Percentiles rank a stretch among this genome's conserved stretches.
These are phyloP conservation scores for Adiantum capillusveneris DNA, from an alignment of 75 land plant genomes.

Conservation along the genomic window DNA sequence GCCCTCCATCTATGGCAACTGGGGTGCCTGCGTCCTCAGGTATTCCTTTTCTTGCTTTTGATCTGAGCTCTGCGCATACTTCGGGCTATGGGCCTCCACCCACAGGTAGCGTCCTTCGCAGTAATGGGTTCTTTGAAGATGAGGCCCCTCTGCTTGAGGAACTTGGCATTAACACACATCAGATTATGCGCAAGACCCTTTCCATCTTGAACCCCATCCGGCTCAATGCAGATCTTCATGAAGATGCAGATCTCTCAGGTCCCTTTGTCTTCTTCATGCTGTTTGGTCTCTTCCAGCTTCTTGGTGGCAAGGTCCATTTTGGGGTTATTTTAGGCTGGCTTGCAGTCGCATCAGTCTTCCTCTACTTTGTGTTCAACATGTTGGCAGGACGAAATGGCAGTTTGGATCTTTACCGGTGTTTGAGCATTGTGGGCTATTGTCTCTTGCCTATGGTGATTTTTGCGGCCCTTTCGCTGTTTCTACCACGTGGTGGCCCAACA, in stretches of 20 bases:
- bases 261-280: slow-evolving; percentile 67
- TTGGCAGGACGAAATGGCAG: slow-evolving; percentile 75
- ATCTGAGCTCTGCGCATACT: slow-evolving; percentile 41
- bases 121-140: slow-evolving; percentile 53
- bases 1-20: slow-evolving; percentile 44
- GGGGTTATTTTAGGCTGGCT: slow-evolving; percentile 93
- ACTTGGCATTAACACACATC: slow-evolving; percentile 80
- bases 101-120: background rate
- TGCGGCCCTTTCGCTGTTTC: slow-evolving; percentile 61
- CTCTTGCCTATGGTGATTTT: slow-evolving; percentile 83
- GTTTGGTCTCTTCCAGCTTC: slow-evolving; percentile 81
- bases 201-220: slow-evolving; percentile 68
- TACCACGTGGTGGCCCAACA: slow-evolving; percentile 54
- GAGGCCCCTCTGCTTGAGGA: slow-evolving; percentile 92
- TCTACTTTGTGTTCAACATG: slow-evolving; percentile 87
- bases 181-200: slow-evolving; percentile 62
- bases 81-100: slow-evolving; percentile 5
- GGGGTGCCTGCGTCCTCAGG: slow-evolving; percentile 14
- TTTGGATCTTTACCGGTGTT: slow-evolving; percentile 71
- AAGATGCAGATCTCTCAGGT: slow-evolving; percentile 89
- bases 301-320: slow-evolving; percentile 84
- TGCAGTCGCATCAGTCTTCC: slow-evolving; percentile 66
- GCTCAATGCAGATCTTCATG: slow-evolving; percentile 56
- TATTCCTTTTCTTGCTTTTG: slow-evolving; percentile 86
- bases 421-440: slow-evolving; percentile 87